A percentile compares a stretch with the other conserved stretches of the same genome.
Evolutionary conservation across 805 yeast species (phyloP).

Genomic region (Lachancea cidri): DNA sequence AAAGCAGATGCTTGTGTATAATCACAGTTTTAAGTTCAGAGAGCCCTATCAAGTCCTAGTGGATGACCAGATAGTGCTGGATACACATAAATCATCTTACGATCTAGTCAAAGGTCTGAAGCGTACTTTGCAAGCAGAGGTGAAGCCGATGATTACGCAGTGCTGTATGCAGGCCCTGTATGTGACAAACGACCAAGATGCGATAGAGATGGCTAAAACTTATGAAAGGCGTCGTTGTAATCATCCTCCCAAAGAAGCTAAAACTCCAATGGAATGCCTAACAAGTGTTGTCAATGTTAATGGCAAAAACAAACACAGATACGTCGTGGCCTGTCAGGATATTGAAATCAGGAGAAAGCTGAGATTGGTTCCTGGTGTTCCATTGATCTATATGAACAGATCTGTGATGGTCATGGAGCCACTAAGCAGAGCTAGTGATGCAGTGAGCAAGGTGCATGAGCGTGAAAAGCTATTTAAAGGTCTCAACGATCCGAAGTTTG

Average conservation of each 20-base stretch:
- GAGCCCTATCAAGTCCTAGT: slow-evolving; percentile 89
- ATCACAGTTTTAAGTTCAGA: slow-evolving; percentile 84
- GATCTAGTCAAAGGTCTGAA: slow-evolving; percentile 77
- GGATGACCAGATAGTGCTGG: slow-evolving; percentile 71
- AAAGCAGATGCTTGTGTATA: slow-evolving; percentile 83
- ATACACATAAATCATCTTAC: slow-evolving; percentile 60
- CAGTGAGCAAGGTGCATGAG: slow-evolving; percentile 50
- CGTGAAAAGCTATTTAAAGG: slow-evolving; percentile 67
- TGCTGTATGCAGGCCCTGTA: slow-evolving; percentile 90
- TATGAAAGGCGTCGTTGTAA: slow-evolving; percentile 92
- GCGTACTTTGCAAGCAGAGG: slow-evolving; percentile 78
- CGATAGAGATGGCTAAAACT: slow-evolving; percentile 73
- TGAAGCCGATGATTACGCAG: slow-evolving; percentile 90
- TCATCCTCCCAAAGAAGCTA: slow-evolving; percentile 61
- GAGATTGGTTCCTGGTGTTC: slow-evolving; percentile 82
- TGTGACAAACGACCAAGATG: slow-evolving; percentile 61
- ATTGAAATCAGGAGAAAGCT: slow-evolving; percentile 60
- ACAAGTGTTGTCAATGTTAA: slow-evolving; percentile 60
- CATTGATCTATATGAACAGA: slow-evolving; percentile 78
- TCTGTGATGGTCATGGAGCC: slow-evolving; percentile 98
- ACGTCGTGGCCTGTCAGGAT: slow-evolving; percentile 82
- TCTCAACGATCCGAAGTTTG: slow-evolving; percentile 56
- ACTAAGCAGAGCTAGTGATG: slow-evolving; percentile 62
- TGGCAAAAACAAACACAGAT: slow-evolving; percentile 84
- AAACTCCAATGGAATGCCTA: slow-evolving; percentile 71